Base-by-base conservation (phyloP, 2,329 filamentous ascomycete genomes). In the Fusarium sp. region DNA sequence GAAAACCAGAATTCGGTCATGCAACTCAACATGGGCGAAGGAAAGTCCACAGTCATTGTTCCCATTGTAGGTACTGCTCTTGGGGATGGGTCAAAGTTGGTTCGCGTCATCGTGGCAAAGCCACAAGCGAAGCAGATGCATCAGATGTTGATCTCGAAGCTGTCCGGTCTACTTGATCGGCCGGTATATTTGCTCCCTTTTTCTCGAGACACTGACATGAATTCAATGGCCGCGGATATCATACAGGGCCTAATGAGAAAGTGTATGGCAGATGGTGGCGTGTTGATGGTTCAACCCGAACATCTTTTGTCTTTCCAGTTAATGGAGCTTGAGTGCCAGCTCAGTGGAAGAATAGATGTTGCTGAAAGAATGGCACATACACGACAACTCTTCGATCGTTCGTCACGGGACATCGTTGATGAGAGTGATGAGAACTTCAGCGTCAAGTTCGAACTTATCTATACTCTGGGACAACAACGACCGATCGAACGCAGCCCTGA, bases 21-120 rank as follows among this genome's bases (percentile, higher is more conserved):
- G 80, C 89, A 92, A 70, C 76, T 93, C 4, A 92, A 91, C 66
- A 93, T 93, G 90, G 91, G 91, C 0, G 85, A 91, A 71, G 91
- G 90, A 0, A 93, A 92, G 66, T 89, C 88, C 0, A 91, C 90
- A 0, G 86, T 92, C 3, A 92, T 94, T 48, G 83, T 91, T 0
- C 91, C 90, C 0, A 89, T 92, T 37, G 85, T 91, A 0, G 86
- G 86, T 0, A 78, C 85, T 0, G 77, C 80, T 0, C 74, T 91
- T 0, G 86, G 87, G 0, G 80, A 92, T 46, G 79, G 81, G 0
- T 71, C 76, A 0, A 81, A 76, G 6, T 77, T 92, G 0, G 85
- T 87, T 0, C 80, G 89, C 5, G 83, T 92, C 0, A 76, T 92
- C 2, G 88, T 91, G 1, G 83, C 85, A 0, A 91, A 89, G 63